Evolutionary conservation across 352 stramenopile genomes (phyloP), one percentile per base, ranked within the genome.

Genomic region (Phytophthora podocarpi): DNA sequence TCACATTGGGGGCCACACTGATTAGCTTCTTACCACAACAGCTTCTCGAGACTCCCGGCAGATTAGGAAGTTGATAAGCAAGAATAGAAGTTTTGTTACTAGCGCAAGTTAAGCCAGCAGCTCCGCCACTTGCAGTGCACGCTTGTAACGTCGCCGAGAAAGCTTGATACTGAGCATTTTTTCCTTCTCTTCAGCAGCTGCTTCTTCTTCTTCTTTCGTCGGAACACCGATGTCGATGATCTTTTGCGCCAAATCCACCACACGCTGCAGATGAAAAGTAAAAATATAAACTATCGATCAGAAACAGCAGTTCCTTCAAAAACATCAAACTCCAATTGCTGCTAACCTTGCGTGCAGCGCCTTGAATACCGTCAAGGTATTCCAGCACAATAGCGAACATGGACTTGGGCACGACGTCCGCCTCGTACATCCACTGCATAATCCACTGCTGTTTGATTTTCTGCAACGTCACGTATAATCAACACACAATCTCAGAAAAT

Each of bases 361-460:
- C 85, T 57, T 92, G 68, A 5, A 94, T 90, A 28, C 82, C 81
- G 9, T 70, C 69, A 5, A 94, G 64, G 50, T 92, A 94, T 57
- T 91, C 74, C 18, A 94, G 72, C 37, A 90, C 78, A 37, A 83
- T 71, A 26, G 78, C 55, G 48, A 94, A 94, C 70, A 90, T 85
- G n/a, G 78, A 78, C 57, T 94, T 94, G 43, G 82, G 71, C 28
- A 93, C 78, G 23, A 94, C 78, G 35, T 92, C 83, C 6, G 82
- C 83, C 36, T 91, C 82, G 58, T 89, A 92, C 82, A 94, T 91
- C 82, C 85, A 94, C 30, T 54, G 68, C 9, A 94, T 51, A 47
- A 94, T 85, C 85, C 85, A 94, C 45, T 84, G 70, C 71, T 94
- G 85, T 61, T 92, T 90, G 15, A 86, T 82, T 82, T 88, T 94